These are phyloP conservation scores for Arachis monticola DNA, from an alignment of 331 rosid genomes.

Conservation along the genomic window DNA sequence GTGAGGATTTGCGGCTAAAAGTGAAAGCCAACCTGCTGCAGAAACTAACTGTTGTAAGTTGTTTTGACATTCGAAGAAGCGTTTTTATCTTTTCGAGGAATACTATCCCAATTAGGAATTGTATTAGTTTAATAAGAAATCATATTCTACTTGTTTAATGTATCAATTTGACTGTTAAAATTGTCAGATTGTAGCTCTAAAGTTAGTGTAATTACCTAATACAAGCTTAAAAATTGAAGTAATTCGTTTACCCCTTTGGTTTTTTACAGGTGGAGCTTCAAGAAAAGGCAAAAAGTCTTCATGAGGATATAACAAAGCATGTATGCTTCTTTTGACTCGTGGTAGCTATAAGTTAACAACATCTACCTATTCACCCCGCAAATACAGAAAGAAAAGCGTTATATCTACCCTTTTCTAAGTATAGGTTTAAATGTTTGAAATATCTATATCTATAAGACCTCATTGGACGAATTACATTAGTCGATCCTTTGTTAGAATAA, in stretches of 20 bases:
- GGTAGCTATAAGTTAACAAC: background rate
- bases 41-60: too few species aligned
- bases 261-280: conserved; percentile 62
- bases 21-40: too few species aligned
- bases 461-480: background rate
- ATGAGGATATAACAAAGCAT: conserved; percentile 71
- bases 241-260: background rate
- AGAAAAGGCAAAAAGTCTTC: conserved; percentile 63
- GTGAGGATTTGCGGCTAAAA: too few species aligned
- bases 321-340: conserved; percentile 50
- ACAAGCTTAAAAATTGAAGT: too few species aligned
- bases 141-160: too few species aligned
- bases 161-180: too few species aligned
- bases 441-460: background rate
- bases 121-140: too few species aligned
- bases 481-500: conserved; percentile 1
- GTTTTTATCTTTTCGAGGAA: too few species aligned
- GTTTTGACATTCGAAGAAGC: too few species aligned
- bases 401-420: background rate
- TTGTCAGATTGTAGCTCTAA: too few species aligned
- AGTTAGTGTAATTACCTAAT: too few species aligned
- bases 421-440: background rate
- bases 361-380: background rate
- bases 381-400: background rate
- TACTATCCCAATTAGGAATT: too few species aligned